Base-by-base conservation (phyloP, 2,329 filamentous ascomycete species). In the Nigrospora osmanthi region DNA sequence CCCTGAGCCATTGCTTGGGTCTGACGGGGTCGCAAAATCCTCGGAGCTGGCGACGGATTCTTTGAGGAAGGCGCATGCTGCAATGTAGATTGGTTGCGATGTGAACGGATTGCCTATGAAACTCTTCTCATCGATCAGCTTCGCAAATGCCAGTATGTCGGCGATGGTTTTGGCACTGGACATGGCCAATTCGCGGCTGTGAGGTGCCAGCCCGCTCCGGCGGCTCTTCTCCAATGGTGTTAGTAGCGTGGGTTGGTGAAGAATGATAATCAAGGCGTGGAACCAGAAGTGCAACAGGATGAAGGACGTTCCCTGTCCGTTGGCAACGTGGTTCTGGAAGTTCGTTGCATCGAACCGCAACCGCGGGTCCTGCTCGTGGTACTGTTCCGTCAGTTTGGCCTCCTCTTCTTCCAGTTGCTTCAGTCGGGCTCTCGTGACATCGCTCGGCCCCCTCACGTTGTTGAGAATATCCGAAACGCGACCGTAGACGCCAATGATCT, bases 141-240 rank as follows among this genome's bases (percentile, higher is more conserved):
- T 87, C 0, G 88, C 87, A 61, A 94, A 94, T 1, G 86, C 84
- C 10, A 94, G 66, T 14, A 95, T 95, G 55, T 95, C 89, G 32
- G 87, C 88, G 48, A 95, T 93, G 0, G 89, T 94, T 67, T 94
- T 95, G 12, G 89, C 89, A 19, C 87, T 91, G 13, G 86, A 90
- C 84, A 91, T 90, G 48, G 86, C 88, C 6, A 83, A 63, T 59
- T 93, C 87, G 45, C 87, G 81, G 52, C 87, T 93, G 57, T 93
- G 87, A 0, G 85, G 80, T 34, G 89, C 80, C 1, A 95, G 71
- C 45, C 89, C 84, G 41, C 87, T 75, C 43, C 85, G 82, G 46
- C 67, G 69, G 38, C 66, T 69, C 13, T 70, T 66, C n/a, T 72
- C 74, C 54, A 93, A 89, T 0, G 85, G 87, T 40, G 88, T 85